Base-by-base conservation (phyloP, 495 filamentous ascomycete genomes). In the Daldinia decipiens region DNA sequence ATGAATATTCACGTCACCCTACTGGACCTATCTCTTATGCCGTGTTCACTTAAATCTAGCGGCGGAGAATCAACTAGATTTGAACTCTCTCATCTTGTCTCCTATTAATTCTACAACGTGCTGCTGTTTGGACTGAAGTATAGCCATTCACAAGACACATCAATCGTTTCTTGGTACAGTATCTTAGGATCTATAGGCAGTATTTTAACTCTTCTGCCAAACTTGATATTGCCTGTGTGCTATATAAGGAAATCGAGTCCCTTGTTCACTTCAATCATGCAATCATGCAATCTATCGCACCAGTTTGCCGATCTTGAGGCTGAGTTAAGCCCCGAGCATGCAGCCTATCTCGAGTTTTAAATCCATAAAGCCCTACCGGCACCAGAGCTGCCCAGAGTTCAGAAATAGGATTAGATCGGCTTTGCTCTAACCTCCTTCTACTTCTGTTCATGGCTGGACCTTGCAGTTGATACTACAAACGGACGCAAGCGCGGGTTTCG, bases 281-380 rank as follows among this genome's bases (percentile, higher is more conserved):
- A 21, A 5, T 36, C 43, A 29, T 60, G 21, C 7, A 24, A n/a
- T 26, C 32, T 1, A 53, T 63, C 59, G 67, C 67, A 54, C 55
- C 67, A 69, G 59, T 54, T 34, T 59, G 50, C 53, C 58, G 68
- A 67, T 71, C 45, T 66, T 67, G 68, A 67, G 68, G 68, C 68
- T 71, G 62, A 71, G 58, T 34, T 39, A 54, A 36, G 11, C 58
- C 45, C 68, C 58, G 63, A 67, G 62, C 24, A 71, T 58, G 40
- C 53, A 51, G 11, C 62, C 62, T 62, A 66, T 71, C 57, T 65
- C 32, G 1, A 43, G 54, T 57, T 50, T 50, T 52, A 59, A 58
- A 19, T 3, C 9, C 5, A 15, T 21, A 12, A 36, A 47, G 36
- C 50, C n/a, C 27, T 53, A 53, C 24, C 50, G 50, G 50, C 15